Base-by-base conservation (phyloP, 495 filamentous ascomycete genomes). In the Thermochaetoides thermophila region DNA sequence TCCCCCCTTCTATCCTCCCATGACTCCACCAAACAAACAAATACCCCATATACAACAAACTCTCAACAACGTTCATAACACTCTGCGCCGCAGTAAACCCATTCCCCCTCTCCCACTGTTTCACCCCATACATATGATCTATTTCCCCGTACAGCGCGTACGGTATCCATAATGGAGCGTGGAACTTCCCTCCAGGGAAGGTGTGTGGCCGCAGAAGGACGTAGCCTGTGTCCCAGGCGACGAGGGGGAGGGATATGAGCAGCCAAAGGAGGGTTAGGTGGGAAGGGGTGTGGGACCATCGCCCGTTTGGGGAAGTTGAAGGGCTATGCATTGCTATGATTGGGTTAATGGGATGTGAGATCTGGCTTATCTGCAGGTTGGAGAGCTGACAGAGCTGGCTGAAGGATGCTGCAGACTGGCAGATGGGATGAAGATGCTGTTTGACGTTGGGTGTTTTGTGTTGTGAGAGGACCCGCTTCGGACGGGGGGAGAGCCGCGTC, bases 41-140 rank as follows among this genome's bases (percentile, higher is more conserved):
- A 48, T 94, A 94, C 29, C 57, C 67, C 16, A 74, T 27, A 52
- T 93, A 93, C 31, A 74, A 64, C 24, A 61, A 38, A 7, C 67
- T 74, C 66, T 96, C 87, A 38, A 84, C 31, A 1, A 77, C 40
- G 46, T 94, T 96, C 53, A 92, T 32, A 2, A 61, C 32, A 10
- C 68, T 66, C 63, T 92, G 85, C 39, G 84, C 84, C 10, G 65
- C 69, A 0, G 84, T 81, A 50, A 89, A 94, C 1, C 85, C 84
- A 52, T 78, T 78, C 20, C 61, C 53, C 33, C 64, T 70, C 36
- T 81, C 57, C 52, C 67, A 84, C 6, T 81, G 77, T 43, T 78
- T 78, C 68, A 69, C 78, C 16, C 85, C 83, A 56, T 96, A 96
- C 21, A 86, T 64, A 52, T 84, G 66, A 50, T 96, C 87, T 35